These are phyloP conservation scores for Beta corolliflora DNA, from an alignment of 179 eudicot species.

Conservation along the genomic window DNA sequence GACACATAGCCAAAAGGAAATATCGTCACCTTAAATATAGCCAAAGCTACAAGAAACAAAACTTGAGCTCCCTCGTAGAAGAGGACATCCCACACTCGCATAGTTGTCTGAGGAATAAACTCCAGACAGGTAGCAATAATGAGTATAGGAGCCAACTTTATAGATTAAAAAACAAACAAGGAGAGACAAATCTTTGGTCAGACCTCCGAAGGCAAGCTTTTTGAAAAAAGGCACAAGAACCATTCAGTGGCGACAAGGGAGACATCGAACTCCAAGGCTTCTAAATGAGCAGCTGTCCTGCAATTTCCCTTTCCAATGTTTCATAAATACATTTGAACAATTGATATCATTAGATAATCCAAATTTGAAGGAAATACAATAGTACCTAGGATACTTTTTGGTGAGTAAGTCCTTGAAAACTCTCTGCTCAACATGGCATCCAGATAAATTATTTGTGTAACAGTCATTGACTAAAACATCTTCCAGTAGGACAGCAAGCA, in stretches of 20 bases:
- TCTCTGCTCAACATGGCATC: conserved; percentile 98
- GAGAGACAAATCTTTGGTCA: neutral
- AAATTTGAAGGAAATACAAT: neutral
- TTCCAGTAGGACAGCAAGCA: conserved; percentile 92
- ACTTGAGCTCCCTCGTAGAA: conserved; percentile 93
- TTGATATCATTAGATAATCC: neutral
- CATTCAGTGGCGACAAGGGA: conserved; percentile 98
- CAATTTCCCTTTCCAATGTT: conserved; percentile 34
- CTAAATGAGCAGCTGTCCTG: conserved; percentile 94
- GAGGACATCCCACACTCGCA: conserved; percentile 97
- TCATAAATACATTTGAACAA: conserved; percentile 12
- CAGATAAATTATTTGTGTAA: conserved; percentile 80
- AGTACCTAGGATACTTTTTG: conserved; percentile 85
- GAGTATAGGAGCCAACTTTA: neutral
- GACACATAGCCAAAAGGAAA: conserved; percentile 2
- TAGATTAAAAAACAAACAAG: neutral
- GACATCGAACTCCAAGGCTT: conserved; percentile 82
- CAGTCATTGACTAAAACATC: conserved; percentile 87
- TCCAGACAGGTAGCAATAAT: conserved; percentile 4
- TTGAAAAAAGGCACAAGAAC: conserved; percentile 95
- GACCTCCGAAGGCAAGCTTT: conserved; percentile 99
- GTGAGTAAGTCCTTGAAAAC: conserved; percentile 81
- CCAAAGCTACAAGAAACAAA: conserved; percentile 84
- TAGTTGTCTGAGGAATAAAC: conserved; percentile 64
- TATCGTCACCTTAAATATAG: conserved; percentile 73